Conservation (phyloP, 345 rosid genomes). For the Euphorbia peplus region DNA sequence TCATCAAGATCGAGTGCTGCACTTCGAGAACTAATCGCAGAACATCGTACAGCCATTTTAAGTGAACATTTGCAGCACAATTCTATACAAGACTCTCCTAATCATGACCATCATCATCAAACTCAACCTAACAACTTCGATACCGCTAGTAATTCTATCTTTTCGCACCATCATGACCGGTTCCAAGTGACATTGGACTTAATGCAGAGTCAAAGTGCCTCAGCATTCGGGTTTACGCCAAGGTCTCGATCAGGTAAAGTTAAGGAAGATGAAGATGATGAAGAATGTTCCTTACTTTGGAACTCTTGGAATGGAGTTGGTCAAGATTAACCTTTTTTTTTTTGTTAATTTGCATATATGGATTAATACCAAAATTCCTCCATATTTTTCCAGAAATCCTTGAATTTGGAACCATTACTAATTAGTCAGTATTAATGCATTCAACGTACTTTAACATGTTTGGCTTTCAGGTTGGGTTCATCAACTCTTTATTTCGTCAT, state of each 20-base stretch:
- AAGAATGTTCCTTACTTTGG: slow-evolving; percentile 38
- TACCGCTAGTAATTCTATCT: no score
- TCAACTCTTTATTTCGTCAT: no score
- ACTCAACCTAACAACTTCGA: not conserved
- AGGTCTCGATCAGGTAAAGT: slow-evolving; percentile 21
- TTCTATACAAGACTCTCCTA: slow-evolving; percentile 7
- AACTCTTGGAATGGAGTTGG: slow-evolving; percentile 27
- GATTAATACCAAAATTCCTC: no score
- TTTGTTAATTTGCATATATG: no score
- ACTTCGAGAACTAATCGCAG: slow-evolving; percentile 43
- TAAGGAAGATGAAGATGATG: slow-evolving; percentile 29
- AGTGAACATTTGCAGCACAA: slow-evolving; percentile 21
- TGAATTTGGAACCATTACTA: no score
- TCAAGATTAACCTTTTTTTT: no score
- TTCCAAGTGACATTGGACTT: slow-evolving; percentile 44
- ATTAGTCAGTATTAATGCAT: no score
- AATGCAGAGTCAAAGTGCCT: slow-evolving; percentile 40
- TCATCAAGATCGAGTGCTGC: slow-evolving; percentile 53
- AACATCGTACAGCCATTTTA: slow-evolving; percentile 42
- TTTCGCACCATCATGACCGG: slow-evolving; percentile 19
- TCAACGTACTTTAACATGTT: no score
- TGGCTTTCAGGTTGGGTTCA: no score
- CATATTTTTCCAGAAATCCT: no score
- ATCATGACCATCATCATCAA: slow-evolving; percentile 10
- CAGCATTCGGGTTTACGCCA: slow-evolving; percentile 34